phyloP scores from a whole-genome alignment of 768 basidiomycete genomes.

The Paxillus rubicundulus region DNA sequence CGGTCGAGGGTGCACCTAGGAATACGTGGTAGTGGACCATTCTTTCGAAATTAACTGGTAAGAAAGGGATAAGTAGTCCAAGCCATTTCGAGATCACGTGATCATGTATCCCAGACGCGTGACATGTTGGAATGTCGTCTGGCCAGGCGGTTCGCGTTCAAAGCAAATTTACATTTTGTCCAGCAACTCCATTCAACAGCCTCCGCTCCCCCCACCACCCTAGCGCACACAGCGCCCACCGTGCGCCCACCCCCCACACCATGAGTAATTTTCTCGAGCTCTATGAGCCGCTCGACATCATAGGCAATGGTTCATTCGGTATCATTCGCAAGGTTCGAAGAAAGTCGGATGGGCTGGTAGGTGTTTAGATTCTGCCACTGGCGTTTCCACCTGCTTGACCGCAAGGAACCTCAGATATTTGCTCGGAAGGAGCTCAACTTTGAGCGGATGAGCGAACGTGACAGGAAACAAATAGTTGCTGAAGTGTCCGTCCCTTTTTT shows the following conservation, averaged over 20 bases:
- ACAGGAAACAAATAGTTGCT: slow-evolving; percentile 93
- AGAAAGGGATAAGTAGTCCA: background rate
- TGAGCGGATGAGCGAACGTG: slow-evolving; percentile 93
- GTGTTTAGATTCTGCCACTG: slow-evolving; percentile 30
- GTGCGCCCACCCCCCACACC: slow-evolving; percentile 6
- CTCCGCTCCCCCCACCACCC: background rate
- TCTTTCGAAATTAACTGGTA: background rate
- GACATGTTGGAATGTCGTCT: slow-evolving; percentile 26
- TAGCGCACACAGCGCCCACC: background rate
- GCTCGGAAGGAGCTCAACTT: slow-evolving; percentile 97
- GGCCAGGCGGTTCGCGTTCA: slow-evolving; percentile 6
- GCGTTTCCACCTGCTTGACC: background rate
- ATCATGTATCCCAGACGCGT: slow-evolving; percentile 11
- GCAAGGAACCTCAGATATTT: slow-evolving; percentile 51
- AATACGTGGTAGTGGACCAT: slow-evolving; percentile 49
- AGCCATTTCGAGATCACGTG: slow-evolving; percentile 27
- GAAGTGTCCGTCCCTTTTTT: slow-evolving; percentile 76
- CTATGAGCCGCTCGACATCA: slow-evolving; percentile 87
- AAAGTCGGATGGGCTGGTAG: slow-evolving; percentile 77
- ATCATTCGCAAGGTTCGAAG: slow-evolving; percentile 93
- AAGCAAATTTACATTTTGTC: slow-evolving; percentile 23
- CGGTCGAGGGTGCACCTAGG: slow-evolving; percentile 41
- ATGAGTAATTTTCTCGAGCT: slow-evolving; percentile 56
- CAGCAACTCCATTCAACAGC: background rate
- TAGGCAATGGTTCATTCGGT: slow-evolving; percentile 97